These are phyloP conservation scores for Mycena belliarum DNA, from an alignment of 768 basidiomycete species.

Conservation along the genomic window DNA sequence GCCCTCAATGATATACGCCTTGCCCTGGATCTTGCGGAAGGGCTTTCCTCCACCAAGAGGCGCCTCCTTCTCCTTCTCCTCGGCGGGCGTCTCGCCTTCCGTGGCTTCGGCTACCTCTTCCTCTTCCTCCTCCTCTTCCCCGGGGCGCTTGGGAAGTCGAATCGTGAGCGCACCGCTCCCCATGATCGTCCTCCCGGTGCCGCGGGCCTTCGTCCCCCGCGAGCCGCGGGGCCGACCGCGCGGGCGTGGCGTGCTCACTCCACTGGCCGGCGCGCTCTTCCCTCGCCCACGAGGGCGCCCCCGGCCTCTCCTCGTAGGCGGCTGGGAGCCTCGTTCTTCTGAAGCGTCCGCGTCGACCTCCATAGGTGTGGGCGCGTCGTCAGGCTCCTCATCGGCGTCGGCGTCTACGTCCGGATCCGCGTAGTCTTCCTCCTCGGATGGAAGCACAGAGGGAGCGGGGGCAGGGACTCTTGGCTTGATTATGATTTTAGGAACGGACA, in stretches of 20 bases:
- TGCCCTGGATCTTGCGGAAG: slow-evolving; percentile 72
- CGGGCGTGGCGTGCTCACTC: slow-evolving; percentile 17
- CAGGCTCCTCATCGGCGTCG: slow-evolving; percentile 35
- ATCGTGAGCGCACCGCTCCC: slow-evolving; percentile 24
- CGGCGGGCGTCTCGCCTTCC: slow-evolving; percentile 37
- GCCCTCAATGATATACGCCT: slow-evolving; percentile 76
- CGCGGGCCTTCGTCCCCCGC: slow-evolving; percentile 13
- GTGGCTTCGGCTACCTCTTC: slow-evolving; percentile 33
- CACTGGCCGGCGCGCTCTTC: slow-evolving; percentile 25
- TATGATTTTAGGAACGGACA: slow-evolving; percentile 47
- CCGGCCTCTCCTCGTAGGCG: slow-evolving; percentile 32
- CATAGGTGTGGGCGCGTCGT: slow-evolving; percentile 34
- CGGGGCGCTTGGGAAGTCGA: slow-evolving; percentile 25
- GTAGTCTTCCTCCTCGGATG: slow-evolving; percentile 31
- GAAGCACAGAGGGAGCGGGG: slow-evolving; percentile 23
- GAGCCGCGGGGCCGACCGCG: slow-evolving; percentile 31
- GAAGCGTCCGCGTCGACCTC: slow-evolving; percentile 17
- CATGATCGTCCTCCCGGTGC: slow-evolving; percentile 1
- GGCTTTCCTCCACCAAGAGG: slow-evolving; percentile 62
- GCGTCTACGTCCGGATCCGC: slow-evolving; percentile 34
- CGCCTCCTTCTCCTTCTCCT: slow-evolving; percentile 34
- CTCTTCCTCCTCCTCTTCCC: slow-evolving; percentile 38
- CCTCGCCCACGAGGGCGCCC: slow-evolving; percentile 41
- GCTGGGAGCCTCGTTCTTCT: slow-evolving; percentile 20
- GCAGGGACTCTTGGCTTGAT: slow-evolving; percentile 42